Base-by-base conservation (phyloP, 768 basidiomycete species). In the Cyclocybe aegerita region DNA sequence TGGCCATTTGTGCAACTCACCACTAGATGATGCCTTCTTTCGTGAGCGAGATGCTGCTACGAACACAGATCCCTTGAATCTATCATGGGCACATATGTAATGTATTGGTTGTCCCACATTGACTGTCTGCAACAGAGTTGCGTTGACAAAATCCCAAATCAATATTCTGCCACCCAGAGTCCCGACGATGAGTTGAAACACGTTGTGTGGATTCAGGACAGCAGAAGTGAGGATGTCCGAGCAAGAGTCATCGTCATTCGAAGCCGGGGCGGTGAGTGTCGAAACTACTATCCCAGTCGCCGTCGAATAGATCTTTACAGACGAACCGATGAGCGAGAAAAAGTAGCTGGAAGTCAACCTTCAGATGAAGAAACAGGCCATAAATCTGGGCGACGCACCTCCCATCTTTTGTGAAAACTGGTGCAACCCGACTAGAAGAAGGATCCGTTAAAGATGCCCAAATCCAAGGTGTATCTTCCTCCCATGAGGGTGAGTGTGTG, bases 101-200 rank as follows among this genome's bases (percentile, higher is more conserved):
- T 82, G 79, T 57, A 95, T 83, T 10, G 87, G 83, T 52, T 87
- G 80, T 29, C 76, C 76, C 39, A 93, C 61, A 49, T 82, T 76
- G 54, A 97, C 79, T 2, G 86, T 90, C 53, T 85, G 82, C 52
- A 98, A 72, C 9, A 97, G 70, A 7, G 77, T 73, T 4, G 86
- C 93, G 51, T 97, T 94, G 34, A 95, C 71, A 66, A 89, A 95
- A 70, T 98, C 93, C 97, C 97, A 99, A 17, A 97, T 71, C 64
- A 90, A 82, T 54, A 98, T 69, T 33, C 77, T 78, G n/a, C 94
- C 96, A 58, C 93, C 88, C 52, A 85, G 60, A 7, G 91, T 90
- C 42, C 83, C 86, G 9, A 93, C 93, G 56, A 98, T 82, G 55
- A 99, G 69, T 66, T 98, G 97, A 56, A 93, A 90, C 17, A 83